Evolutionary conservation across 768 basidiomycete species (phyloP).

Genomic region (Naganishia friedmannii): DNA sequence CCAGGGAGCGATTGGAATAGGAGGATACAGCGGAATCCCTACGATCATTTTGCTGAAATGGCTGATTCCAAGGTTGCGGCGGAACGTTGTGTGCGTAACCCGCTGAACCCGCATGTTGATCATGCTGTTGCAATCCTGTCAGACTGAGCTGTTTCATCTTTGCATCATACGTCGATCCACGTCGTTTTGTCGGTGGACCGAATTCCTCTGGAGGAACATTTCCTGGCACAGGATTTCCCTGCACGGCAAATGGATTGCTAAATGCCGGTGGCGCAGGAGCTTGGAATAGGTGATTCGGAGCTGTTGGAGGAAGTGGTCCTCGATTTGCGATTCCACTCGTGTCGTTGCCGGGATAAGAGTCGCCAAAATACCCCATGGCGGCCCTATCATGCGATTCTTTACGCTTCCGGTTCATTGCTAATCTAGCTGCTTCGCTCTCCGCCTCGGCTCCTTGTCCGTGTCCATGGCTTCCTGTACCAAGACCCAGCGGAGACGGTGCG

Average conservation of each 20-base stretch:
- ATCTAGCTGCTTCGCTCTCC: conserved; percentile 1
- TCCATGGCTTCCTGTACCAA: neutral
- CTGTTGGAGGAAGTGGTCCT: neutral
- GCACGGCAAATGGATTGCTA: conserved; percentile 16
- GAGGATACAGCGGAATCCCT: conserved; percentile 71
- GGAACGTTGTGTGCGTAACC: conserved; percentile 8
- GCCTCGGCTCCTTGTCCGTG: neutral
- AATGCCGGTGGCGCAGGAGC: conserved; percentile 18
- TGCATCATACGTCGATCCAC: conserved; percentile 78
- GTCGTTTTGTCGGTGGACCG: conserved; percentile 65
- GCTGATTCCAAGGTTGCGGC: conserved; percentile 14
- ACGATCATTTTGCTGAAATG: conserved; percentile 58
- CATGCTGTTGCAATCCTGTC: neutral
- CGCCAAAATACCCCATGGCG: conserved; percentile 23
- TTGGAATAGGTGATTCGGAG: conserved; percentile 15
- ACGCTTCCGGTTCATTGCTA: conserved; percentile 23
- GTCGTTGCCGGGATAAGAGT: neutral
- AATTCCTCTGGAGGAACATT: conserved; percentile 17
- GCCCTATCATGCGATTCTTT: conserved; percentile 28
- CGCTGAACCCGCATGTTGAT: neutral
- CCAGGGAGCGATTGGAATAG: conserved; percentile 62
- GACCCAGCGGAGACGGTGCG: conserved; percentile 22
- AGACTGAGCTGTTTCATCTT: conserved; percentile 30
- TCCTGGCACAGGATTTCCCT: neutral
- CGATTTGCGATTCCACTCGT: neutral